Evolutionary conservation across 371 early-diverging fungal genomes (phyloP).

Genomic region (Paraphysoderma sedebokerense): DNA sequence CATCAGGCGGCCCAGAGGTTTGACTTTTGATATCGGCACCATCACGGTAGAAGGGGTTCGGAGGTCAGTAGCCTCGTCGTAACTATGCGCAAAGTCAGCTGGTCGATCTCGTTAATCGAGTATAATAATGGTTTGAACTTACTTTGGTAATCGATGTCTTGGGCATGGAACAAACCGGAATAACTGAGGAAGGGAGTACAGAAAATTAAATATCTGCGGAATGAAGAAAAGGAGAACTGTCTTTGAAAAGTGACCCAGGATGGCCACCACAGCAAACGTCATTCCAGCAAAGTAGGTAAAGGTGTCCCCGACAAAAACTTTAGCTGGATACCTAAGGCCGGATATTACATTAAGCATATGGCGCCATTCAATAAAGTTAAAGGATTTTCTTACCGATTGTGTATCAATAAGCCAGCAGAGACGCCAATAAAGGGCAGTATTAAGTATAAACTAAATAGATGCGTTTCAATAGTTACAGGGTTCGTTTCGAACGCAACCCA

Average conservation of each 20-base stretch:
- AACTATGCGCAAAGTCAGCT: constrained; percentile 2
- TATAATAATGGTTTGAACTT: constrained; percentile 14
- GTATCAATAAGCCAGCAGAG: constrained; percentile 48
- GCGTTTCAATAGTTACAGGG: constrained; percentile 35
- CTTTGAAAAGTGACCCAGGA: constrained; percentile 83
- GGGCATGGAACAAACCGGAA: constrained; percentile 92
- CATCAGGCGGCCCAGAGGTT: constrained; percentile 11
- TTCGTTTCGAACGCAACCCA: constrained; percentile 4
- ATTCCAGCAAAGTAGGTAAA: constrained; percentile 97
- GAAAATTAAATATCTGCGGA: constrained; percentile 93
- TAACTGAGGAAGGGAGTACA: constrained; percentile 87
- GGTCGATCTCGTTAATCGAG: not conserved
- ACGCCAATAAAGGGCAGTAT: constrained; percentile 83
- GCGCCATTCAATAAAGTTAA: not conserved
- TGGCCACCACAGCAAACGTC: constrained; percentile 88
- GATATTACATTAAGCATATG: not conserved
- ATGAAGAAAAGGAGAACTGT: constrained; percentile 82
- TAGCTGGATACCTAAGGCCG: constrained; percentile 54
- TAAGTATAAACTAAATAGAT: constrained; percentile 70
- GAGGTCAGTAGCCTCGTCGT: constrained; percentile 1
- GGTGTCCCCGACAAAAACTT: constrained; percentile 94
- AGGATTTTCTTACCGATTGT: constrained; percentile 52
- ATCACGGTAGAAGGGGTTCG: not conserved
- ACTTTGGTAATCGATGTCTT: constrained; percentile 84
- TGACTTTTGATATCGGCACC: constrained; percentile 3